Evolutionary conservation across 1,284 basidiomycete genomes (phyloP), one percentile per base, ranked within the genome.

Genomic region (Fomitiporia mediterranea): DNA sequence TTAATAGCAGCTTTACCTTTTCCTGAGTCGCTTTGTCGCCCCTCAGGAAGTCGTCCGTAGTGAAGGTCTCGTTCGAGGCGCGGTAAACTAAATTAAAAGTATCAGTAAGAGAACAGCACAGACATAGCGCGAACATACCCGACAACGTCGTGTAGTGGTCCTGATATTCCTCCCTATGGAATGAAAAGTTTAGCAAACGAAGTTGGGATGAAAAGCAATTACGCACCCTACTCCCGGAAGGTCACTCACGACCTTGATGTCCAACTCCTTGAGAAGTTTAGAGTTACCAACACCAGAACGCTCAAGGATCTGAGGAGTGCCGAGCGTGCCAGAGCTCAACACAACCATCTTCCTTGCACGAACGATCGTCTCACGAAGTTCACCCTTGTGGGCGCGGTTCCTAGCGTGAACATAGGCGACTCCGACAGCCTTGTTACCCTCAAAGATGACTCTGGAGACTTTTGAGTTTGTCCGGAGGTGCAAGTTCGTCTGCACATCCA

Each of bases 101-200:
- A 13, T 39, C n/a, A 3, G n/a, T n/a, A 9, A 17, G 2, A 44
- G 3, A n/a, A 9, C 30, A 4, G 15, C 17, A 34, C 7, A 4
- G 28, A 8, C 21, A 23, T 21, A n/a, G 27, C 3, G 15, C 21
- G 39, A 21, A 66, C 78, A 57, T 61, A 84, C 82, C 67, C 2
- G 81, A 79, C 25, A 86, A 72, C 1, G 83, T 86, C 3, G 85
- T 86, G 66, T 86, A 86, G 65, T 87, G 85, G 63, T 86, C 85
- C 66, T 86, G 82, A 67, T 86, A 87, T 68, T 86, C 71, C 67
- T 86, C 83, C 30, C 83, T 82, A 55, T 37, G 27, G 34, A 47
- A 51, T 17, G 30, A 44, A n/a, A n/a, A n/a, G n/a, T n/a, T 38
- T 40, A 2, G 17, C 15, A 9, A 30, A 32, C 42, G 37, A 19